A percentile compares a stretch with the other conserved stretches of the same genome.
These are phyloP conservation scores for Helminthosporium solani DNA, from an alignment of 2,329 filamentous ascomycete genomes.

Conservation along the genomic window DNA sequence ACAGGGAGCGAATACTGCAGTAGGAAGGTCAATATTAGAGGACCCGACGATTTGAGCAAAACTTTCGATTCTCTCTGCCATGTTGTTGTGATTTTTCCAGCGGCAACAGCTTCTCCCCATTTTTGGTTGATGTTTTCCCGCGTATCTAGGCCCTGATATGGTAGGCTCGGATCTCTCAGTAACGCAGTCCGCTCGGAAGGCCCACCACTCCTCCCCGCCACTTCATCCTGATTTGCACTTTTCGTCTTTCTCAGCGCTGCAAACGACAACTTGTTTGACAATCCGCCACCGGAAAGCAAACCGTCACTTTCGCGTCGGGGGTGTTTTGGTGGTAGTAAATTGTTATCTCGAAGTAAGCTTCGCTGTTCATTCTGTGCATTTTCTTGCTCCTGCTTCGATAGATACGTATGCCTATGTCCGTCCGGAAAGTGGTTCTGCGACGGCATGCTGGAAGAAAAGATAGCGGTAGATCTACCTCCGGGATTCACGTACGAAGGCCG, in stretches of 20 bases:
- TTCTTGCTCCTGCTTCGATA: slow-evolving; percentile 56
- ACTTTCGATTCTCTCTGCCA: slow-evolving; percentile 90
- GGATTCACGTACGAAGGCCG: slow-evolving; percentile 76
- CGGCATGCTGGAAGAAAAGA: slow-evolving; percentile 59
- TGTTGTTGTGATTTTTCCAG: slow-evolving; percentile 80
- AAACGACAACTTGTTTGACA: slow-evolving; percentile 33
- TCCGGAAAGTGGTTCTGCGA: slow-evolving; percentile 33
- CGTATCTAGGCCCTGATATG: slow-evolving; percentile 51
- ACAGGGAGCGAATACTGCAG: slow-evolving; percentile 52
- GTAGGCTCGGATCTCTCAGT: slow-evolving; percentile 42
- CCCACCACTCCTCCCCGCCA: slow-evolving; percentile 20
- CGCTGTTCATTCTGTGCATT: slow-evolving; percentile 58
- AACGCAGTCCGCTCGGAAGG: slow-evolving; percentile 52
- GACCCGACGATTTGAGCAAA: slow-evolving; percentile 56
- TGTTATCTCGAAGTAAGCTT: slow-evolving; percentile 60
- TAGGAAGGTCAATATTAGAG: slow-evolving; percentile 50
- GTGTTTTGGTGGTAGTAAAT: slow-evolving; percentile 57
- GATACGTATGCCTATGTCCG: slow-evolving; percentile 41
- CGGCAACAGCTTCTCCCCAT: slow-evolving; percentile 70
- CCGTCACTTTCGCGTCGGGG: slow-evolving; percentile 41
- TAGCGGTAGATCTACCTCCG: slow-evolving; percentile 67
- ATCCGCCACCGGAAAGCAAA: slow-evolving; percentile 18
- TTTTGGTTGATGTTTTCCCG: slow-evolving; percentile 47
- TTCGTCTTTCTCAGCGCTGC: slow-evolving; percentile 29
- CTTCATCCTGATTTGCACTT: slow-evolving; percentile 34